phyloP scores from a whole-genome alignment of 129 eudicot genomes.

The Daucus carota region DH1_v3.0 NC_030387.2:33702501-33703000 shows the following conservation, averaged over 20 bases:
- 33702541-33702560: constrained; percentile 55
- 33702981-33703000: constrained; percentile 81
- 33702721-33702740: constrained; percentile 81
- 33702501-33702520: constrained; percentile 74
- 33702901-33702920: background rate
- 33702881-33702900: background rate
- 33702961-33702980: constrained; percentile 80
- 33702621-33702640: constrained; percentile 56
- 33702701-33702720: constrained; percentile 72
- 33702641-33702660: constrained; percentile 82
- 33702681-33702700: constrained; percentile 83
- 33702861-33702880: background rate
- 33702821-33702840: constrained; percentile 24
- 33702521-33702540: constrained; percentile 65
- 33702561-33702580: constrained; percentile 82
- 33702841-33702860: background rate
- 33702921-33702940: background rate
- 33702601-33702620: constrained; percentile 45
- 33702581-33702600: constrained; percentile 74
- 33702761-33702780: constrained; percentile 72
- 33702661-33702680: constrained; percentile 68
- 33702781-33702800: constrained; percentile 76
- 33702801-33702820: constrained; percentile 84
- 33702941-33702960: constrained; percentile 68
- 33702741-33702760: constrained; percentile 81